Evolutionary conservation across 2,329 filamentous ascomycete species (phyloP), one percentile per base, ranked within the genome.

Genomic region (Dactylellina haptotyla): DNA sequence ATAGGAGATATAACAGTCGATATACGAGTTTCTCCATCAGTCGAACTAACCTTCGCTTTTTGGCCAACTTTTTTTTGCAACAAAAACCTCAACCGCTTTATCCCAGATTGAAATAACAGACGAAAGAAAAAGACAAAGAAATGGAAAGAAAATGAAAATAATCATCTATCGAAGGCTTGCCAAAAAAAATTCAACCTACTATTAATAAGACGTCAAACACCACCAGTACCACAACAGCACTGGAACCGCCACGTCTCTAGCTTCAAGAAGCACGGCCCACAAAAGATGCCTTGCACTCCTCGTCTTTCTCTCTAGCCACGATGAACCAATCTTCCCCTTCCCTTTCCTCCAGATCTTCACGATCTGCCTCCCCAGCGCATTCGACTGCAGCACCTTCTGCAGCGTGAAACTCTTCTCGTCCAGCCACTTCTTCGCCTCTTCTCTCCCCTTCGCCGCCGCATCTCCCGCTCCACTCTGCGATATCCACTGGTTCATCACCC

Each of bases 341-440:
- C 69, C 53, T 9, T 66, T 69, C 32, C 70, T 62, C 70, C 70
- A 75, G 20, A 30, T 25, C 53, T 64, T 67, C 14, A 75, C 70
- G 6, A 63, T 51, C 28, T 69, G 62, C 25, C 70, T 62, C 6
- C 70, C 70, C 3, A 69, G 34, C 9, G 50, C 45, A 20, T 67
- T 63, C 37, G 54, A 43, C 41, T 75, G 70, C 63, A 75, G 16
- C 2, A 67, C 54, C 57, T 75, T 75, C 28, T 75, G 70, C 26
- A 75, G 30, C 26, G 63, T 59, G 23, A 75, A 75, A 34, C 70
- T 69, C 57, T 69, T 75, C 48, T 63, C 70, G 41, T 67, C 70
- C 9, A 67, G 43, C 70, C 70, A 75, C 12, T 62, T 67, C 50
- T 69, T 69, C 16, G 70, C 64, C 28, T 67, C 70, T 20, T 75